Base-by-base conservation (phyloP, 1,284 basidiomycete genomes). In the Ceratorhiza oryzae-sativae region DNA sequence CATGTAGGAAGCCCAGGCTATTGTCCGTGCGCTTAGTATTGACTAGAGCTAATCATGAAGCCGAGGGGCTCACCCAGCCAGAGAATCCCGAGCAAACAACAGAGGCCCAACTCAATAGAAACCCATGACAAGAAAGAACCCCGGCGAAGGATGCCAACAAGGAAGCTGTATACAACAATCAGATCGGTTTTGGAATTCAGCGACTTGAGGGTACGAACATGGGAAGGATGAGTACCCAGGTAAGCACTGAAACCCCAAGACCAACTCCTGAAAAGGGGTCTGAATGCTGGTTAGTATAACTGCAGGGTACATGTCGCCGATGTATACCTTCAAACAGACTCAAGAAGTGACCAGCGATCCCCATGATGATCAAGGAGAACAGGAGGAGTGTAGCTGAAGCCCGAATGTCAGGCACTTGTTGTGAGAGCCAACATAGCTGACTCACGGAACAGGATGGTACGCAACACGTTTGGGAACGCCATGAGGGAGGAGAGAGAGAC, bases 31-130 rank as follows among this genome's bases (percentile, higher is more conserved):
- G 23, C 61, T 56, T 23, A 53, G 42, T 55, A 30, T 15, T 65
- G 34, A 27, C 51, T 41, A 25, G n/a, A n/a, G n/a, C n/a, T n/a
- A 53, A 27, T n/a, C 0, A 27, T 34, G 25, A 27, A 36, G 27
- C 20, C 13, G 41, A 15, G n/a, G n/a, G 32, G 56, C 73, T 12
- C 20, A 72, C 73, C 53, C 15, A 74, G 27, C 73, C 73, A 74
- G 27, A 74, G 42, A 20, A 74, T 71, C 73, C 73, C 72, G 9
- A 72, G 49, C 36, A 74, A 48, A n/a, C 65, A 56, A 18, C 42
- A 41, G 51, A 49, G 25, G 2, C 71, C 70, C 9, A 72, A 42
- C 71, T 74, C 73, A 41, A 72, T 62, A 9, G 42, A 41, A 41
- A 72, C 63, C 61, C 71, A 72, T 12, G 71, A 72, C 53, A 65